These are phyloP conservation scores for Maudiozyma saulgeensis DNA, from an alignment of 805 yeast species.

Conservation along the genomic window DNA sequence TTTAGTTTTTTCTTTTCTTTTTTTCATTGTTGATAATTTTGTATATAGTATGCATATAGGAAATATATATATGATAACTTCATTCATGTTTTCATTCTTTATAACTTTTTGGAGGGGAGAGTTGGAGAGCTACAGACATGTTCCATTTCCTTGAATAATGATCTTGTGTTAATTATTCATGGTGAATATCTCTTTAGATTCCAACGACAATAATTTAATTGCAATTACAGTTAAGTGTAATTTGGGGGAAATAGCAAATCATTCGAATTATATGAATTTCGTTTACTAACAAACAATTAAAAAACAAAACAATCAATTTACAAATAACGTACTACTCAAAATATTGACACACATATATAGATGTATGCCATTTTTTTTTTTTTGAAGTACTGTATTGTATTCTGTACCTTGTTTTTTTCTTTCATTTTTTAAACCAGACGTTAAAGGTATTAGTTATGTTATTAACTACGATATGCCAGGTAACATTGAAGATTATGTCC, in stretches of 20 bases:
- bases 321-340: too few relatives aligned
- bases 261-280: neutral
- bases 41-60: slow-evolving; percentile 1
- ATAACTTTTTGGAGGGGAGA: too few relatives aligned
- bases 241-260: too few relatives aligned
- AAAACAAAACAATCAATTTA: neutral
- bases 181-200: too few relatives aligned
- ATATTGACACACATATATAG: too few relatives aligned
- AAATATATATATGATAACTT: neutral
- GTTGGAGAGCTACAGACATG: too few relatives aligned
- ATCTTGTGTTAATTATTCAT: too few relatives aligned
- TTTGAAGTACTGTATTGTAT: too few relatives aligned
- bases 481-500: slow-evolving; percentile 96
- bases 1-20: neutral
- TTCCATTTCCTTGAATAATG: too few relatives aligned
- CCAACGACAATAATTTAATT: too few relatives aligned
- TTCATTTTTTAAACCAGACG: slow-evolving; percentile 48
- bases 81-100: neutral
- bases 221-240: too few relatives aligned
- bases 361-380: too few relatives aligned
- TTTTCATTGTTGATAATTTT: slow-evolving; percentile 1
- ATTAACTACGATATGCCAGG: slow-evolving; percentile 96
- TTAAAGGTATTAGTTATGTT: slow-evolving; percentile 91
- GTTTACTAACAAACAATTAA: neutral
- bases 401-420: neutral